These are phyloP conservation scores for Opeltia flavorubescens DNA, from an alignment of 495 filamentous ascomycete genomes.

Conservation along the genomic window DNA sequence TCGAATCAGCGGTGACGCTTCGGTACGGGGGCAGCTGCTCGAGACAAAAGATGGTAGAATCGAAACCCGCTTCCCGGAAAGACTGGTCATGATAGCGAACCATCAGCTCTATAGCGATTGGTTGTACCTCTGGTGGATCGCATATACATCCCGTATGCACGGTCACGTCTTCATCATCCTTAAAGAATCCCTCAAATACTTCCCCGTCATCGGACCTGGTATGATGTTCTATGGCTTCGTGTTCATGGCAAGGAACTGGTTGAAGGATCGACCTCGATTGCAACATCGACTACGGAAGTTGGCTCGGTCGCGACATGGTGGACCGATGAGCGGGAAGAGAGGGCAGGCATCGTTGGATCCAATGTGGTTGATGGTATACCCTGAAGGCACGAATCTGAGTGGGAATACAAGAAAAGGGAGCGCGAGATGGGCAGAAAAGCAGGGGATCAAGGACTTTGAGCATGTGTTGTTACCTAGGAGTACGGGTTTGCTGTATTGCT, in stretches of 20 bases:
- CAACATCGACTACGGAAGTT: constrained; percentile 46
- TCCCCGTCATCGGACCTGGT: constrained; percentile 46
- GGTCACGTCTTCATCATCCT: constrained; percentile 57
- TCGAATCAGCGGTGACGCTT: constrained; percentile 47
- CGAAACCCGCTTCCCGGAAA: constrained; percentile 42
- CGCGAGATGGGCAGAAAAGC: constrained; percentile 41
- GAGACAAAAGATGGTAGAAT: constrained; percentile 39
- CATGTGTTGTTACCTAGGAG: constrained; percentile 48
- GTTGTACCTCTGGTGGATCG: constrained; percentile 60
- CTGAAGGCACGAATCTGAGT: constrained; percentile 54
- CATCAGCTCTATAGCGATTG: constrained; percentile 62
- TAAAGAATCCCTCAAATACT: constrained; percentile 52
- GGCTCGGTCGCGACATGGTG: constrained; percentile 30
- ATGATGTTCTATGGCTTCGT: constrained; percentile 61
- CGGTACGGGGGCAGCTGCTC: constrained; percentile 42
- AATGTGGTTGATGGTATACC: constrained; percentile 60
- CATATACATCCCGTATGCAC: constrained; percentile 50
- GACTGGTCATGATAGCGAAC: constrained; percentile 50
- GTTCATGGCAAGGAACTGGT: constrained; percentile 57
- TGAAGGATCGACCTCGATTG: constrained; percentile 44
- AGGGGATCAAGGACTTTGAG: constrained; percentile 33
- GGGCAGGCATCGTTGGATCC: constrained; percentile 34
- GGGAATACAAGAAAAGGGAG: constrained; percentile 42
- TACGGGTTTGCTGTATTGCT: constrained; percentile 49
- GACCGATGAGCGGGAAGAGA: constrained; percentile 34